Conservation (phyloP, 2,329 filamentous ascomycete genomes). For the Ilyonectria destructans region DNA sequence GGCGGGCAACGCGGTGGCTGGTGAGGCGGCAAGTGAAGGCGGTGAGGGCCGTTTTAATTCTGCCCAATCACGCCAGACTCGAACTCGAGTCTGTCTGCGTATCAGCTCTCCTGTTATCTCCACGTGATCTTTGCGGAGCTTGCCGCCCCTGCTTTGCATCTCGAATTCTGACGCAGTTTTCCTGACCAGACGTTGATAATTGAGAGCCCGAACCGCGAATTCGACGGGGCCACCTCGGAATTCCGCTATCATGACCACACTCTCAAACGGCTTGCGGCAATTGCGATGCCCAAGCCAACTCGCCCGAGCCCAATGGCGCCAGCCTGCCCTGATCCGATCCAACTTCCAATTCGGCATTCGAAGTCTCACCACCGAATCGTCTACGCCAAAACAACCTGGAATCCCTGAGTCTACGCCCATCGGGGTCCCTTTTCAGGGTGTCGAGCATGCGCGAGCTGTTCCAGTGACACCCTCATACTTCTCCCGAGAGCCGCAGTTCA, state of each 20-base stretch:
- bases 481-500: constrained; percentile 87
- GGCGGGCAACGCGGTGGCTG: constrained; percentile 35
- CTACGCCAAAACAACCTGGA: constrained; percentile 35
- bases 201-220: constrained; percentile 44
- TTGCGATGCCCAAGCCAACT: constrained; percentile 55
- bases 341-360: constrained; percentile 49
- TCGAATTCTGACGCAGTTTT: constrained; percentile 48
- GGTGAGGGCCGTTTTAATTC: constrained; percentile 14
- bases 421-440: constrained; percentile 51
- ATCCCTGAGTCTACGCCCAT: constrained; percentile 42
- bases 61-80: constrained; percentile 1
- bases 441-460: constrained; percentile 78
- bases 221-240: constrained; percentile 45
- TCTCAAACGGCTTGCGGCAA: constrained; percentile 56
- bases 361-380: constrained; percentile 47
- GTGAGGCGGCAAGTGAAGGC: constrained; percentile 38
- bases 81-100: not conserved
- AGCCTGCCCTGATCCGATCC: constrained; percentile 43
- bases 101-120: constrained; percentile 27
- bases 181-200: constrained; percentile 42
- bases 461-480: constrained; percentile 96
- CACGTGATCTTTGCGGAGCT: constrained; percentile 48
- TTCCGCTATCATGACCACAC: constrained; percentile 54
- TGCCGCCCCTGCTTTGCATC: constrained; percentile 30
- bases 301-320: constrained; percentile 51